Evolutionary conservation across 2,329 filamentous ascomycete genomes (phyloP).

Genomic region (Verticillium tricorpus): DNA sequence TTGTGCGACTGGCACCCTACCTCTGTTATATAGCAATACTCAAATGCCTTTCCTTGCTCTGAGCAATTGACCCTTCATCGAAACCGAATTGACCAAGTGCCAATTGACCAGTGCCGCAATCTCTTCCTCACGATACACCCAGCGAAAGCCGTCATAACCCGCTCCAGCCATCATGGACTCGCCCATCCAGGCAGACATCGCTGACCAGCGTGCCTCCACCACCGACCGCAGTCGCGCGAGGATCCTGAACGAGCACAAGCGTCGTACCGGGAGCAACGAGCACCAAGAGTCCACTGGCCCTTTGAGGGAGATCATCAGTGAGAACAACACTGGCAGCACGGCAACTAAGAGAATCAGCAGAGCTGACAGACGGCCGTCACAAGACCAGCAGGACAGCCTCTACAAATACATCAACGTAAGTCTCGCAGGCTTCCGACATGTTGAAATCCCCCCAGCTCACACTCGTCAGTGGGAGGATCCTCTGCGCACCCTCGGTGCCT

Average conservation of each 20-base stretch:
- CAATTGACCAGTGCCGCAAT: too few relatives aligned
- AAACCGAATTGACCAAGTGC: too few relatives aligned
- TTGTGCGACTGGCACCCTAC: too few relatives aligned
- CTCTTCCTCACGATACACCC: too few relatives aligned
- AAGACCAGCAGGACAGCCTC: conserved; percentile 7
- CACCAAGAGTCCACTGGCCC: not conserved
- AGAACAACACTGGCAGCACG: not conserved
- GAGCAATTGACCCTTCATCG: too few relatives aligned
- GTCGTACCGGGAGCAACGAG: not conserved
- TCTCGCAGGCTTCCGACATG: not conserved
- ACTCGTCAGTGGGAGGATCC: conserved; percentile 5
- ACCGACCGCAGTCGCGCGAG: not conserved
- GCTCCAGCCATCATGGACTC: not conserved
- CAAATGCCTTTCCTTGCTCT: too few relatives aligned
- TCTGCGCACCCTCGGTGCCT: conserved; percentile 4
- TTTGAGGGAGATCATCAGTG: conserved; percentile 1
- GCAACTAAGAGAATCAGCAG: not conserved
- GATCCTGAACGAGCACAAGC: not conserved
- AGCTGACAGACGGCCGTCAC: not conserved
- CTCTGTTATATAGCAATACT: too few relatives aligned
- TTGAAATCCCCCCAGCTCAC: not conserved
- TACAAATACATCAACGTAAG: conserved; percentile 8
- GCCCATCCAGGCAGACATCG: not conserved
- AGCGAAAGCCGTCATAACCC: too few relatives aligned
- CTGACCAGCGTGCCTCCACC: not conserved